Base-by-base conservation (phyloP, 352 stramenopile genomes). In the Lagenidium giganteum region DNA sequence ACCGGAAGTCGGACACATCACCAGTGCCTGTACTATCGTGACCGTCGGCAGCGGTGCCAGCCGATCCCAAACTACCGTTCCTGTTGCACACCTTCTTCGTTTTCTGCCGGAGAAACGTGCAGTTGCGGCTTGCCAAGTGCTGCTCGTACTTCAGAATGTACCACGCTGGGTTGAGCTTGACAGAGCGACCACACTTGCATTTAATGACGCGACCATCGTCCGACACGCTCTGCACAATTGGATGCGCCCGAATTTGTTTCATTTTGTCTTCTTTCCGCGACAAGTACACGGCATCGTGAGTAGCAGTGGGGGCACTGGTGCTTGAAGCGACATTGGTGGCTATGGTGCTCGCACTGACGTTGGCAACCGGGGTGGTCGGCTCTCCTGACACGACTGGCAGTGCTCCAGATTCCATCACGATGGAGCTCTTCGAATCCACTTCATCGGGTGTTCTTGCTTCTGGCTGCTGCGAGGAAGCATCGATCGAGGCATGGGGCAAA, bases 121-220 rank as follows among this genome's bases (percentile, higher is more conserved):
- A 87, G 42, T 87, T 87, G 21, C 74, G 57, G 44, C 74, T 87
- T 9, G 67, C 67, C 16, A 83, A 59, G 36, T 87, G 74, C 61
- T 87, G 74, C 48, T 87, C 74, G 27, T 80, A 87, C 46, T 87
- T 87, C 18, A 85, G 58, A 34, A 87, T 82, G 48, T 87, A 87
- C 74, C 74, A 87, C 24, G 74, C 69, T 27, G 74, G 74, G 16
- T 87, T 87, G 12, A 87, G 47, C 2, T 67, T 57, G 41, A 87
- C 74, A 23, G 47, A 63, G 30, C 71, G 70, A 3, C 74, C 71
- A 47, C 74, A 87, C 24, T 76, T 83, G 50, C 74, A 87, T 21
- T 44, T 39, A 1, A 87, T 61, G 8, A 61, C 64, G 8, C 74
- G 65, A 12, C 74, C 74, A 38, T 87, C 70, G 0, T 41, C 8